phyloP scores from a whole-genome alignment of 2,329 filamentous ascomycete genomes.

The Exophiala lecanii-corni region DNA sequence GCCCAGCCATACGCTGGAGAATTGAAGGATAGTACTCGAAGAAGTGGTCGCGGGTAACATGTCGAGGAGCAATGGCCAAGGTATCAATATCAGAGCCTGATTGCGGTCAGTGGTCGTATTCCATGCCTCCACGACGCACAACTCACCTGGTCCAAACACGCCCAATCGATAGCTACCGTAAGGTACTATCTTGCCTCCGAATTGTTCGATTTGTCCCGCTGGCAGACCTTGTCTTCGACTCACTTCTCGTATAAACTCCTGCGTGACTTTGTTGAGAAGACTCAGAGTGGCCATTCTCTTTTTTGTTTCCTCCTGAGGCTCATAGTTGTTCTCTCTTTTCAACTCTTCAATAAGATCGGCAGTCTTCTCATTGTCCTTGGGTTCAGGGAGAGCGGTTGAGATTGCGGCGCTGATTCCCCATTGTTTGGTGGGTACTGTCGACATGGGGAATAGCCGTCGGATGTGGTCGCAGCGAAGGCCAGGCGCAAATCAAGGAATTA shows the following conservation, averaged over 20 bases:
- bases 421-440: constrained; percentile 33
- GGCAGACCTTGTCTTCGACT: constrained; percentile 69
- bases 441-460: constrained; percentile 8
- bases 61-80: constrained; percentile 83
- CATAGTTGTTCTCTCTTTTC: constrained; percentile 86
- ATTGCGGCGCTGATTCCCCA: constrained; percentile 83
- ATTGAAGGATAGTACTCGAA: constrained; percentile 82
- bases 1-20: constrained; percentile 68
- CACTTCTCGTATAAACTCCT: constrained; percentile 82
- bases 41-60: constrained; percentile 84
- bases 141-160: constrained; percentile 73
- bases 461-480: neutral
- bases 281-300: constrained; percentile 71
- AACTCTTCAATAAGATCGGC: constrained; percentile 78
- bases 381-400: constrained; percentile 69
- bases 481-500: neutral
- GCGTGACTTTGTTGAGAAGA: constrained; percentile 71
- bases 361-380: constrained; percentile 70
- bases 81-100: constrained; percentile 95
- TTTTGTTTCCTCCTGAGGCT: constrained; percentile 73
- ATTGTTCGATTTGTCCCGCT: constrained; percentile 71
- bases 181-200: constrained; percentile 88
- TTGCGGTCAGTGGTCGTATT: constrained; percentile 5
- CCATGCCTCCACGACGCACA: neutral
- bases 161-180: constrained; percentile 94